phyloP scores from a whole-genome alignment of 345 rosid species.

The Diplotaxis tenuifolia region DNA sequence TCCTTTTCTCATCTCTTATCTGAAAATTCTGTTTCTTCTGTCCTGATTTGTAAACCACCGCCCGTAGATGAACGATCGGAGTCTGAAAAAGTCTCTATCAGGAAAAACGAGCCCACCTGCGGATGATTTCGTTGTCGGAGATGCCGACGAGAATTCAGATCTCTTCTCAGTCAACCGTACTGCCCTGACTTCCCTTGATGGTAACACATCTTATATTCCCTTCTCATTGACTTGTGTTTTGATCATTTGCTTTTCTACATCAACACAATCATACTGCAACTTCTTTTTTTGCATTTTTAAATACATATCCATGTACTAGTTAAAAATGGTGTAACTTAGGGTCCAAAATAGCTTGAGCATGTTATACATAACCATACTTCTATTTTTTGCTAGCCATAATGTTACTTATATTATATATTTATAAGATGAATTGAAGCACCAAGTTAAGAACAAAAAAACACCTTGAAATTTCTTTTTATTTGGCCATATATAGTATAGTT shows the following conservation, averaged over 20 bases:
- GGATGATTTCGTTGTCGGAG: conserved; percentile 5
- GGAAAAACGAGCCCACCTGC: conserved; percentile 10
- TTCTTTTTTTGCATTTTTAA: neutral
- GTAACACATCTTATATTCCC: neutral
- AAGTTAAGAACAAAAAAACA: neutral
- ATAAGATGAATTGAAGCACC: neutral
- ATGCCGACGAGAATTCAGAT: conserved; percentile 27
- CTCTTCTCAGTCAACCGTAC: conserved; percentile 34
- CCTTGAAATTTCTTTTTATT: neutral
- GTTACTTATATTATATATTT: too few species aligned
- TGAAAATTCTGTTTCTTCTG: neutral
- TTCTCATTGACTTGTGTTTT: conserved; percentile 27
- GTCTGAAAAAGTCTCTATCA: conserved; percentile 17
- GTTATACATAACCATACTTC: neutral
- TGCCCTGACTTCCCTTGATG: conserved; percentile 21
- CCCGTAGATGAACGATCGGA: conserved; percentile 34
- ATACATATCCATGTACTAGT: too few species aligned
- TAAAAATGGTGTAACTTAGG: neutral
- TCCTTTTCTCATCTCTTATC: neutral
- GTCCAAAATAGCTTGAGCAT: neutral
- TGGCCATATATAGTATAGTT: neutral
- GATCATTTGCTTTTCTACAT: neutral
- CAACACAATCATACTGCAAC: neutral
- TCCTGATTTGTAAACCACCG: neutral
- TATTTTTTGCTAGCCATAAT: neutral